Base-by-base conservation (phyloP, 2,329 filamentous ascomycete genomes). In the Talaromyces sp. region DNA sequence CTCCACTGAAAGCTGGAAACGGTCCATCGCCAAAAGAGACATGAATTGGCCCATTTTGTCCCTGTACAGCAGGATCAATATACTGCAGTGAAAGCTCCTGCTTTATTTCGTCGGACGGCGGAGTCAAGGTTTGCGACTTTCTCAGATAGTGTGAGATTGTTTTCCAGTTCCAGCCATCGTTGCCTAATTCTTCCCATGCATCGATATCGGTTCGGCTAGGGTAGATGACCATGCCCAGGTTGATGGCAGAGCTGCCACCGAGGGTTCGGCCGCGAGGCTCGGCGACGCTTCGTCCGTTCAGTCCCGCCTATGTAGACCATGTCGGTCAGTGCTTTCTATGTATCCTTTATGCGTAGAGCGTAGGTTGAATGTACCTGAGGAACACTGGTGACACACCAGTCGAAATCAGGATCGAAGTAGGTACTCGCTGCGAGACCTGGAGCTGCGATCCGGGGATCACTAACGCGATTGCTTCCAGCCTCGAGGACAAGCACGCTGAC, bases 131-230 rank as follows among this genome's bases (percentile, higher is more conserved):
- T 61, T 77, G 70, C 14, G 69, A 72, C 61, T 76, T 78, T 28
- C 68, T 68, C 54, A 74, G 74, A 63, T 77, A 78, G 0, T 71
- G 73, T 3, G 67, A 61, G 6, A 78, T 56, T 1, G 69, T 65
- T 14, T 75, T 67, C 67, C 72, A 78, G 18, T 67, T 69, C 77
- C 75, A 78, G 7, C 72, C 73, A 11, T 68, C 63, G 58, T 77
- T 78, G 3, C 76, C 76, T 16, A 77, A 64, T 62, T 73, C 67
- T n/a, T 62, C 73, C 77, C 78, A 80, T 2, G 76, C 75, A 65
- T 80, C 71, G 31, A 73, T 25, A 39, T 68, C 69, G 16, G 64
- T 46, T 21, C 63, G 69, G 31, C 67, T 66, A n/a, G 68, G 64
- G 14, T 71, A 66, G 55, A 63, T 59, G 23, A 70, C 61, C 40